Conservation (phyloP, 495 filamentous ascomycete genomes). For the Penicillium robsamsonii region DNA sequence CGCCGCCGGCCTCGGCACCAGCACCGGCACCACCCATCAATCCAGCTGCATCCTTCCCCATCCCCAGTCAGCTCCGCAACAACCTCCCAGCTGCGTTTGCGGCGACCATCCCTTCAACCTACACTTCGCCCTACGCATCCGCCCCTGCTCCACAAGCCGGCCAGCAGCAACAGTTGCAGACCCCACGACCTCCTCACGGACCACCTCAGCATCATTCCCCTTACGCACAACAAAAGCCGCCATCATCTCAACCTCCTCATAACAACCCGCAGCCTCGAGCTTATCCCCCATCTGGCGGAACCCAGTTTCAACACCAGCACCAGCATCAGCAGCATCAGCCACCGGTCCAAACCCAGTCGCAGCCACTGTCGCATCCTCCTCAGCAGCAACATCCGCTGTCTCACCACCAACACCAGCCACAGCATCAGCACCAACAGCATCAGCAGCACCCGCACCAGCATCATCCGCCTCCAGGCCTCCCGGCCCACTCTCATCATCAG, state of each 20-base stretch:
- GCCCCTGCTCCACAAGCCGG: conserved; percentile 36
- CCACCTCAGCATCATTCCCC: conserved; percentile 30
- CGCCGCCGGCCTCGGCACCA: conserved; percentile 5
- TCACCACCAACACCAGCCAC: conserved; percentile 20
- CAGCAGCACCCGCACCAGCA: conserved; percentile 27
- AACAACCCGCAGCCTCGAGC: conserved; percentile 22
- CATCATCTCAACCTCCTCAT: conserved; percentile 20
- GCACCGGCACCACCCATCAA: conserved; percentile 18
- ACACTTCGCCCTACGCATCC: conserved; percentile 45
- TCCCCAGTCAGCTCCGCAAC: conserved; percentile 44
- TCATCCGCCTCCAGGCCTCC: conserved; percentile 36
- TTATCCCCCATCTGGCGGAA: conserved; percentile 22
- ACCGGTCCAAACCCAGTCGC: conserved; percentile 26
- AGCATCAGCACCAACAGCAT: conserved; percentile 15
- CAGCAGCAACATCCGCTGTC: conserved; percentile 17
- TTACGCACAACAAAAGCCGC: conserved; percentile 24
- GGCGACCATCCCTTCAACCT: conserved; percentile 39
- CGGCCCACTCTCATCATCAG: conserved; percentile 27
- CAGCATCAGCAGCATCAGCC: conserved; percentile 26
- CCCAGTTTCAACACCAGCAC: conserved; percentile 23
- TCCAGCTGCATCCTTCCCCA: conserved; percentile 34
- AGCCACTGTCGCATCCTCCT: conserved; percentile 27
- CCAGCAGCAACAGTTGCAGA: conserved; percentile 33
- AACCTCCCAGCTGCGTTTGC: conserved; percentile 47
- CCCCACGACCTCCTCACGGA: conserved; percentile 26